phyloP scores from a whole-genome alignment of 2,329 filamentous ascomycete genomes.

The Cytospora leucostoma region DNA sequence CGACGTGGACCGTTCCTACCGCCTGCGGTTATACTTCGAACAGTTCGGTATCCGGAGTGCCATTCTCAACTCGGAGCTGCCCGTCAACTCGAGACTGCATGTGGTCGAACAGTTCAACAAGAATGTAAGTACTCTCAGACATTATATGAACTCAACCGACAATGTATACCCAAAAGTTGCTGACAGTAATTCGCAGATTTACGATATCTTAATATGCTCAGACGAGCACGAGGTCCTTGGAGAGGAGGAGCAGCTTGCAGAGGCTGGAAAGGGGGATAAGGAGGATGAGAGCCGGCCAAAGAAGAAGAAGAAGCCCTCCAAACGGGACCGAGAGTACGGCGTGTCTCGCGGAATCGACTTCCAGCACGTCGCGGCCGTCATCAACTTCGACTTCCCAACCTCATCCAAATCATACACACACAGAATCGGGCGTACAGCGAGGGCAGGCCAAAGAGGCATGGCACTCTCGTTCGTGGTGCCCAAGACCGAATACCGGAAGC shows the following conservation, averaged over 20 bases:
- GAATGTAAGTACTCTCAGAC: constrained; percentile 55
- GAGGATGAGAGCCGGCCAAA: constrained; percentile 49
- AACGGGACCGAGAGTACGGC: constrained; percentile 82
- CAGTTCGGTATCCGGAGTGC: constrained; percentile 95
- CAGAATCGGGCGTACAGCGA: constrained; percentile 88
- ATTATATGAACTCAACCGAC: no score
- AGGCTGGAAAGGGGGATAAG: constrained; percentile 18
- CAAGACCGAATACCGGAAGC: constrained; percentile 78
- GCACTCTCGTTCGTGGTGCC: constrained; percentile 95
- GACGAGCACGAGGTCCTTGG: constrained; percentile 87
- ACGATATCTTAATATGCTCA: constrained; percentile 96
- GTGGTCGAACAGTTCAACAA: constrained; percentile 98
- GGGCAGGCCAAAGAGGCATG: constrained; percentile 89
- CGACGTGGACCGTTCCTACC: constrained; percentile 85
- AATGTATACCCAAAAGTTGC: background rate
- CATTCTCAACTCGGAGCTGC: constrained; percentile 90
- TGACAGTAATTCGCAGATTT: constrained; percentile 42
- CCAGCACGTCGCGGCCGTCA: constrained; percentile 87
- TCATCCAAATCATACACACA: constrained; percentile 94
- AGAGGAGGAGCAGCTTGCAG: constrained; percentile 52
- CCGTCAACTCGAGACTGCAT: constrained; percentile 89
- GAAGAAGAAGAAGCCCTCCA: constrained; percentile 66
- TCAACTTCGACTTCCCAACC: constrained; percentile 94
- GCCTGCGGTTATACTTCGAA: constrained; percentile 91
- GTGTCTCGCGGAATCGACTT: constrained; percentile 98